These are phyloP conservation scores for Knoxdaviesia capensis DNA, from an alignment of 2,329 filamentous ascomycete species.

Conservation along the genomic window DNA sequence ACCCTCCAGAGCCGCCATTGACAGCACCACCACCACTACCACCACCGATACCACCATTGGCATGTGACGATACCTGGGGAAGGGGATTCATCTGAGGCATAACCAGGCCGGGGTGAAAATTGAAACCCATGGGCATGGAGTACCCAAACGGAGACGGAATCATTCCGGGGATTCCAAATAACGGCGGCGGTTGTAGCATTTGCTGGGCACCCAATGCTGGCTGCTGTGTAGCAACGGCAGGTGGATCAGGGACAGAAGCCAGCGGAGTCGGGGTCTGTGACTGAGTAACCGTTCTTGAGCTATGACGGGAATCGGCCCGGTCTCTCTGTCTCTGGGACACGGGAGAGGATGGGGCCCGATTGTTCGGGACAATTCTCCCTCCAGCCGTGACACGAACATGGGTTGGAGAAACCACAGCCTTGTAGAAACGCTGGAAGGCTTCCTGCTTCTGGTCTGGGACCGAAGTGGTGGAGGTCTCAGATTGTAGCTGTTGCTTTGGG, in stretches of 20 bases:
- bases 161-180: neutral
- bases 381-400: slow-evolving; percentile 48
- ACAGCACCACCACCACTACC: no score
- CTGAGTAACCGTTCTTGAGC: no score
- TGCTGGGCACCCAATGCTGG: no score
- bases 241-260: no score
- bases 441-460: slow-evolving; percentile 35
- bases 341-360: slow-evolving; percentile 25
- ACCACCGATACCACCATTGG: no score
- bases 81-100: slow-evolving; percentile 4
- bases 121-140: slow-evolving; percentile 1
- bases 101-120: slow-evolving; percentile 7
- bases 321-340: no score
- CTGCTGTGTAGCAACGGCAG: no score
- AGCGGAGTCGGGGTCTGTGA: no score
- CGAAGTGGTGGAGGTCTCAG: slow-evolving; percentile 31
- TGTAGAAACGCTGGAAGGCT: slow-evolving; percentile 48
- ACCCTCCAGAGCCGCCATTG: no score
- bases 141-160: slow-evolving; percentile 1
- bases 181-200: no score
- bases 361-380: slow-evolving; percentile 47
- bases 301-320: no score
- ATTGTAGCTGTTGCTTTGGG: slow-evolving; percentile 21
- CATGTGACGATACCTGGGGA: no score
- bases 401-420: slow-evolving; percentile 45